Conservation (phyloP, 441 rosid genomes). For the Pelargonium fulgidum region DNA sequence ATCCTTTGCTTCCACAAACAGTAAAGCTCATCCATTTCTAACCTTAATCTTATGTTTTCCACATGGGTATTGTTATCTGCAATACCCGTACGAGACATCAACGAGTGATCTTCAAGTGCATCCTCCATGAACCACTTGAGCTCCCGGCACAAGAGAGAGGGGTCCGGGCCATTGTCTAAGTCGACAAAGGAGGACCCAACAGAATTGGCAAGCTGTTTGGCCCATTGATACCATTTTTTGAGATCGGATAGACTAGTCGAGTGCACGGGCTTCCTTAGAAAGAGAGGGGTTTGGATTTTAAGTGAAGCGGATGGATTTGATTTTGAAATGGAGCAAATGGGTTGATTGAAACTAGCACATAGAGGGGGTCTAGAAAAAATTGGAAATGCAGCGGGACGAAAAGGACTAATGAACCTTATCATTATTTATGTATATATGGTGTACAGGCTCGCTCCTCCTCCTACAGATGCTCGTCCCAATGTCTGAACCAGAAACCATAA, state of each 20-base stretch:
- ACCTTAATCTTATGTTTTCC: slow-evolving; percentile 30
- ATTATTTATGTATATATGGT: slow-evolving; percentile 6
- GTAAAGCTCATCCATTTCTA: slow-evolving; percentile 51
- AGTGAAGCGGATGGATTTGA: slow-evolving; percentile 15
- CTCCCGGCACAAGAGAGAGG: slow-evolving; percentile 52
- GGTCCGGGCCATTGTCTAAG: slow-evolving; percentile 58
- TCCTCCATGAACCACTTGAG: slow-evolving; percentile 88
- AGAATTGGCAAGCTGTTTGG: slow-evolving; percentile 48
- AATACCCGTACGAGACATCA: slow-evolving; percentile 22
- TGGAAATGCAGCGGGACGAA: neutral
- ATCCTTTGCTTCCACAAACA: slow-evolving; percentile 69
- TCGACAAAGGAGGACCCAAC: slow-evolving; percentile 44
- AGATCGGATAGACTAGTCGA: slow-evolving; percentile 43
- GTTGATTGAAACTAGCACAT: slow-evolving; percentile 15
- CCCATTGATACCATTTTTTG: slow-evolving; percentile 71
- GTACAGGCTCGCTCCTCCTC: neutral
- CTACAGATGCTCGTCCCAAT: neutral
- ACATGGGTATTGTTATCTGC: slow-evolving; percentile 10
- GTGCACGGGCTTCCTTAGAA: slow-evolving; percentile 42
- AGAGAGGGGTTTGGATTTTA: slow-evolving; percentile 45
- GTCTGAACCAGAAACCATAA: slow-evolving; percentile 1
- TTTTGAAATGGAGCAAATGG: slow-evolving; percentile 20
- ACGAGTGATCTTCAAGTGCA: slow-evolving; percentile 36
- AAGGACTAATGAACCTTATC: neutral
- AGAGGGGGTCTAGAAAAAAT: slow-evolving; percentile 6